Evolutionary conservation across 1,139 yeast species (phyloP), one percentile per base, ranked within the genome.

Genomic region (Scheffersomyces lignicola): DNA sequence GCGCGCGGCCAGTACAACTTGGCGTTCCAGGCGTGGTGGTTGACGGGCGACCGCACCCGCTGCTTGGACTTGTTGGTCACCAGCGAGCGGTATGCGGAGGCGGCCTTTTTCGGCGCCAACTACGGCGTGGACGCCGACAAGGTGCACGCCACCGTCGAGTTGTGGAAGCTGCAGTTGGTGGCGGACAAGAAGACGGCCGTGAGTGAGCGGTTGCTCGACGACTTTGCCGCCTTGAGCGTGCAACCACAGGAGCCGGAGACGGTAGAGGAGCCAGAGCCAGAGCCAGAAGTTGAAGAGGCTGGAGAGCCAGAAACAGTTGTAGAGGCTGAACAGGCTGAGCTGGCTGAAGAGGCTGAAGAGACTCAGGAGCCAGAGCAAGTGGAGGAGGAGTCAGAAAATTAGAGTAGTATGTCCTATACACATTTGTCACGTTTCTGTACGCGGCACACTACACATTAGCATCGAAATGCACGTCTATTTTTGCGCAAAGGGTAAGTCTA

Each of bases 11-110:
- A 83, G 58, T 87, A 81, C 61, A 92, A 92, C 57, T 72, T 92
- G 43, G 96, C 98, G 27, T 92, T 90, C 71, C 89, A 86, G 58
- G 84, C 96, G 15, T 80, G 82, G 61, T 92, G 97, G 97, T 70
- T 80, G 38, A 76, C 83, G 30, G 94, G 95, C 31, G 85, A 88
- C 52, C 69, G 78, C 30, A 64, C 68, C 16, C 71, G 73, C 32
- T 84, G 94, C 49, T 70, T 83, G 38, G 77, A 79, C 24, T 68
- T 94, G 46, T 73, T 92, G 50, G 69, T 76, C 37, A 73, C 76
- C 54, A 77, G 89, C 41, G 87, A 78, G 34, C 78, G 95, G 56
- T 72, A 69, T 42, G 72, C 95, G 3, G 98, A 92, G 60, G 97
- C 97, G 18, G 78, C 96, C 3, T 59, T 92, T 41, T 76, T 92